Evolutionary conservation across 2,329 filamentous ascomycete genomes (phyloP), one percentile per base, ranked within the genome.

Genomic region (Clarireedia homoeocarpa): DNA sequence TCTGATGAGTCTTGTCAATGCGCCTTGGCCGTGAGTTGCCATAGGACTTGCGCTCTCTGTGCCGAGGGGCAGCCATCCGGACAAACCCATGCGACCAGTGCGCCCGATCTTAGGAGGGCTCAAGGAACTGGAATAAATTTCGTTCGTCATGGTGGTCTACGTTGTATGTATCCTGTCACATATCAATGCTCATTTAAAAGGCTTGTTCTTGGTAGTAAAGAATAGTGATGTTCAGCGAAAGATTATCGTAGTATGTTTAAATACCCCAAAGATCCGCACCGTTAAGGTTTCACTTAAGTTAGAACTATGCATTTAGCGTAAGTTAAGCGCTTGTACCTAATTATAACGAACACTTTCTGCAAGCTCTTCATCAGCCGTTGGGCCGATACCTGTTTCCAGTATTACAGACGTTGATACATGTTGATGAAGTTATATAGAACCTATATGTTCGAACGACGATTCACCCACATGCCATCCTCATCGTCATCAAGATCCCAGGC

Each of bases 1-100:
- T 30, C 58, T 65, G 26, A 70, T 69, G 6, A 70, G 60, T 23
- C 44, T 62, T 6, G 56, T 63, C 9, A 70, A 55, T 15, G 59
- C 56, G 7, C 68, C 68, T 38, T 63, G 52, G 15, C 68, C 67
- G 48, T 70, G 68, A 20, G 65, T 65, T 10, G 59, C 59, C 64
- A 70, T 65, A 27, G 66, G 65, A 46, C 56, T 67, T 3, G 55
- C 51, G 53, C 65, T 66, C 44, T 69, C 68, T 12, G 45, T 52
- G 36, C 44, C 62, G 36, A 68, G 61, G 7, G 63, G 59, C 1
- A 69, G 54, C 49, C 63, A 70, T 7, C 64, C 64, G 44, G 53
- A 55, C 15, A 64, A 61, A n/a, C 58, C 40, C 14, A 23, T 23
- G 15, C 48, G 53, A 14, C 30, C 44, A 38, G 30, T 40, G 10